These are phyloP conservation scores for Curvularia eragrostidis DNA, from an alignment of 2,329 filamentous ascomycete species.

Conservation along the genomic window DNA sequence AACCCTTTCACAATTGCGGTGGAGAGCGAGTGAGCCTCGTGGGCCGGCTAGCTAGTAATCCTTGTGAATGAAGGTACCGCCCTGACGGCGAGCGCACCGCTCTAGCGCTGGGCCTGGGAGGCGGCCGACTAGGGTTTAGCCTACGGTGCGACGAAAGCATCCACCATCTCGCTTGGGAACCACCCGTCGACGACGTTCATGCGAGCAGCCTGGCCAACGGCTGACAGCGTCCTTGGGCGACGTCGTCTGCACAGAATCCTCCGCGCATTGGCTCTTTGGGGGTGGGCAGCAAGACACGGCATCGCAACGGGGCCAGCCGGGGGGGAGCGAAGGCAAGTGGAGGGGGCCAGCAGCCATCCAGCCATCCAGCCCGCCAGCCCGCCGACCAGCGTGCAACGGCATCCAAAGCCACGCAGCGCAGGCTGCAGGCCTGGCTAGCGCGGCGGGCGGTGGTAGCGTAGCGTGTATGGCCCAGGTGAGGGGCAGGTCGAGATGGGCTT, in stretches of 20 bases:
- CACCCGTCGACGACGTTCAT: conserved; percentile 23
- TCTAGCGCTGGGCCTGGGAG: conserved; percentile 36
- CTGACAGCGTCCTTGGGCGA: conserved; percentile 20
- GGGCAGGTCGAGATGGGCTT: conserved; percentile 22
- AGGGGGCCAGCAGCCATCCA: not conserved
- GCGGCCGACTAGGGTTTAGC: conserved; percentile 33
- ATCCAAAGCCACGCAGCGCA: conserved; percentile 16
- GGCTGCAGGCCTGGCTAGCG: conserved; percentile 10
- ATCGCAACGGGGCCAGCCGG: not conserved
- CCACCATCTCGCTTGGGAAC: conserved; percentile 21
- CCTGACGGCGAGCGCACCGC: conserved; percentile 39
- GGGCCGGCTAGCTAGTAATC: conserved; percentile 36
- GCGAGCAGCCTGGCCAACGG: conserved; percentile 18
- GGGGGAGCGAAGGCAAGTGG: not conserved
- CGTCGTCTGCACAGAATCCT: conserved; percentile 24
- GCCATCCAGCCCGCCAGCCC: not conserved
- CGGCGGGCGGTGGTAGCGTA: conserved; percentile 32
- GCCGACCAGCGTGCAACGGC: conserved; percentile 6
- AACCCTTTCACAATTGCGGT: conserved; percentile 46
- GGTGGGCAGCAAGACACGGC: not conserved
- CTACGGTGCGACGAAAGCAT: conserved; percentile 34
- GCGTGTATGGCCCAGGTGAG: conserved; percentile 22
- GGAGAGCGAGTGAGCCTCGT: conserved; percentile 46
- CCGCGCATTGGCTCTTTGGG: conserved; percentile 7
- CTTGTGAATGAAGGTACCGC: conserved; percentile 39